Conservation (phyloP, 1,139 yeast species). For the Magnusiomyces suaveolens region DNA sequence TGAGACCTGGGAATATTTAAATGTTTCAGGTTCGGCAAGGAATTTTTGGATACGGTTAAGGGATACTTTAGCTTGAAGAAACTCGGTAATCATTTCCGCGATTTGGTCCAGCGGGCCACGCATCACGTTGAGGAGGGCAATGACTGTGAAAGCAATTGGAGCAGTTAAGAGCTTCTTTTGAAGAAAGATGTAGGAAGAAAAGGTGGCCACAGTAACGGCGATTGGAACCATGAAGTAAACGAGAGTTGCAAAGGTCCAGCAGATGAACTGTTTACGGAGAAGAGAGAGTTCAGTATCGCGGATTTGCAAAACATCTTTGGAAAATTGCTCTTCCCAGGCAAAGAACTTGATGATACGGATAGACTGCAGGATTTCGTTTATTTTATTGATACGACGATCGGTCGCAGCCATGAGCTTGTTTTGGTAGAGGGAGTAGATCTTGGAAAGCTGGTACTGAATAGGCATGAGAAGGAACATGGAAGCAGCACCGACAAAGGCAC, state of each 20-base stretch:
- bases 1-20: constrained; percentile 58
- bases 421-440: constrained; percentile 55
- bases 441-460: constrained; percentile 58
- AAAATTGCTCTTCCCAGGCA: constrained; percentile 90
- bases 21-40: constrained; percentile 67
- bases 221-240: constrained; percentile 80
- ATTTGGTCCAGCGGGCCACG: constrained; percentile 82
- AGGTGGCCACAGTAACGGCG: constrained; percentile 65
- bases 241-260: constrained; percentile 59
- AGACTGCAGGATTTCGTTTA: constrained; percentile 85
- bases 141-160: constrained; percentile 85
- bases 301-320: constrained; percentile 56
- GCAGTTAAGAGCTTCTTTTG: constrained; percentile 70
- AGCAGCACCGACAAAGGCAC: constrained; percentile 74
- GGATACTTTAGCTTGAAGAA: constrained; percentile 82
- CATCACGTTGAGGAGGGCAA: constrained; percentile 73
- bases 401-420: constrained; percentile 69
- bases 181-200: constrained; percentile 66
- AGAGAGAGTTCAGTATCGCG: constrained; percentile 62
- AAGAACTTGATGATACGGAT: constrained; percentile 90
- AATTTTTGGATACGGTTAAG: constrained; percentile 76
- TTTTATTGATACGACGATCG: constrained; percentile 82
- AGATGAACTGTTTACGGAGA: constrained; percentile 49
- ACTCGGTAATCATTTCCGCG: constrained; percentile 77
- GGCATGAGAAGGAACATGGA: constrained; percentile 62